Evolutionary conservation across 192 early-diverging fungal species (phyloP), one percentile per base, ranked within the genome.

Genomic region (Chytriomyces sp.): DNA sequence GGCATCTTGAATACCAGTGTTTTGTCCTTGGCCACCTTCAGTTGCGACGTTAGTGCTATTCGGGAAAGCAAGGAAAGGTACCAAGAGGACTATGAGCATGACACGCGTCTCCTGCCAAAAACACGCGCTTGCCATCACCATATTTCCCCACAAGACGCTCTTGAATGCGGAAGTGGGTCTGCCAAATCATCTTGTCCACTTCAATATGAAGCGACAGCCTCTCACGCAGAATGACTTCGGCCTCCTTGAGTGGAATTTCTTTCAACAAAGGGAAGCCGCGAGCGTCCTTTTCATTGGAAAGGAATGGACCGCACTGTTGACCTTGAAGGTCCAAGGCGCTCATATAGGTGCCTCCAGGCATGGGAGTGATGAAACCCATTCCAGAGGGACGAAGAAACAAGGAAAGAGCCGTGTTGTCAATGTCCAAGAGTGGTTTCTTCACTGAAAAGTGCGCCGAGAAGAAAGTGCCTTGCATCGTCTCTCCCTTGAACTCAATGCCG

Each of bases 1-100:
- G 22, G 67, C 67, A 30, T 70, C 67, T 30, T 70, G 67, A 28
- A 70, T 59, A 10, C 67, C 67, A 4, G 67, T 70, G 55, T 70
- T 70, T 30, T 59, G 22, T 14, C 67, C 67, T 59, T 70, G 67
- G 6, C 67, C 67, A n/a, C 67, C 67, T 37, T n/a, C 10, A 57
- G n/a, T 17, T 5, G 37, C 8, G 37, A 36, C 37, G 34, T 36
- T 8, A 14, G 6, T 36, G 61, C 12, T 8, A 8, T 39, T 63
- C 37, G 32, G 10, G 12, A 58, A 26, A 26, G 19, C 37, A n/a
- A 6, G n/a, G 12, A 37, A 17, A 39, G 37, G 34, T 33, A 39
- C 32, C 39, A 38, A 37, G 8, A 31, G 34, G 39, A 8, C 17
- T 17, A 70, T 70, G 67, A 28, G 55, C 52, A 30, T 70, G 67